Base-by-base conservation (phyloP, 2,329 filamentous ascomycete genomes). In the Trichocomaceae sp. region DNA sequence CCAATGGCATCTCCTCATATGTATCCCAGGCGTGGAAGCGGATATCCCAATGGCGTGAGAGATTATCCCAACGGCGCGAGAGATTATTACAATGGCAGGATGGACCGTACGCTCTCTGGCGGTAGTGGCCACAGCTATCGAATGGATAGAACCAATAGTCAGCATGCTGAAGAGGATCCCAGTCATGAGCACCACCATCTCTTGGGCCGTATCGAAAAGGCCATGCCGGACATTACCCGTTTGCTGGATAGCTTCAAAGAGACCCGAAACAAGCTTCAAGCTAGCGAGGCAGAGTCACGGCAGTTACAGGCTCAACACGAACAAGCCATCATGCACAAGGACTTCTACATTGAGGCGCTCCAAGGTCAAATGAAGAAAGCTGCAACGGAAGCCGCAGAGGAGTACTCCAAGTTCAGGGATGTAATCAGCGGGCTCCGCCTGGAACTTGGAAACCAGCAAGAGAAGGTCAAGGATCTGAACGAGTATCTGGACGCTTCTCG, bases 311-410 rank as follows among this genome's bases (percentile, higher is more conserved):
- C 66, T 42, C 76, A 79, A 56, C 76, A 81, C 57, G 73, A 78
- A 48, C 76, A 80, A 57, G 74, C 72, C 29, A 63, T 81, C 35
- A 75, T 76, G 65, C 72, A 73, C 51, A 81, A 81, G 61, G 78
- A 82, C 47, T 75, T 71, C 50, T 77, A 81, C 59, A 79, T 82
- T 53, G 73, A 77, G 58, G 71, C 74, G 13, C 61, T 82, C 58
- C 77, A 77, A 54, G 71, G 74, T 22, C 77, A 79, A 60, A 72
- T 81, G 62, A 72, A 74, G 45, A 75, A 73, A 46, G 69, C 77
- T 17, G 74, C 76, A 47, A 74, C 74, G 51, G 76, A 79, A 56
- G 76, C 77, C 57, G 75, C 76, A 0, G 72, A 73, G 46, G 79
- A 82, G 59, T 73, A 70, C 50, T 65, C 68, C 8, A 70, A 65